A percentile compares a stretch with the other conserved stretches of the same genome.
These are phyloP conservation scores for Alternaria longipes DNA, from an alignment of 2,329 filamentous ascomycete species.

Conservation along the genomic window DNA sequence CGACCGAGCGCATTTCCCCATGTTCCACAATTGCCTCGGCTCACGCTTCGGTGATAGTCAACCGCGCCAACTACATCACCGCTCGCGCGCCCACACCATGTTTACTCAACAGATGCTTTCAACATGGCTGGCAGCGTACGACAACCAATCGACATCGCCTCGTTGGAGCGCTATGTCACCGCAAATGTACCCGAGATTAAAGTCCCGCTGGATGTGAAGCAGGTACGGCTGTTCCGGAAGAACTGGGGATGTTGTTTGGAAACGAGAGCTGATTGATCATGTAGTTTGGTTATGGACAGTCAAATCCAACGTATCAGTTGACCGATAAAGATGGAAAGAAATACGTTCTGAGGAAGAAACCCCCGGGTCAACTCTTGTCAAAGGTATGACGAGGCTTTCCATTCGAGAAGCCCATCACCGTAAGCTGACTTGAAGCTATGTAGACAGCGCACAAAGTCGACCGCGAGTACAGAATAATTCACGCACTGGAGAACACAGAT, in stretches of 20 bases:
- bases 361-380: conserved; percentile 90
- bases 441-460: conserved; percentile 95
- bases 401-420: background rate
- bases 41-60: conserved; percentile 19
- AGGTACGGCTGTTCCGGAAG: conserved; percentile 63
- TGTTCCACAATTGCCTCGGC: conserved; percentile 23
- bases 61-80: conserved; percentile 26
- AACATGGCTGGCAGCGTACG: conserved; percentile 85
- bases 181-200: conserved; percentile 83
- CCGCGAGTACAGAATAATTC: conserved; percentile 90
- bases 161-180: conserved; percentile 80
- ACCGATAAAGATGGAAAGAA: conserved; percentile 73
- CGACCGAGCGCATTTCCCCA: conserved; percentile 20
- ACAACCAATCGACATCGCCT: conserved; percentile 85
- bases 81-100: conserved; percentile 23
- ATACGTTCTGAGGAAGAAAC: conserved; percentile 97
- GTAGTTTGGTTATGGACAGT: conserved; percentile 96
- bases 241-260: background rate
- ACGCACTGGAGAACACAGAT: conserved; percentile 79
- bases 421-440: background rate
- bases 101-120: conserved; percentile 22
- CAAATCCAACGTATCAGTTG: conserved; percentile 95
- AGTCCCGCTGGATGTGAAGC: conserved; percentile 85
- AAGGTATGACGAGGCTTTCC: conserved; percentile 24
- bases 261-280: conserved; percentile 11